Base-by-base conservation (phyloP, 164 flowering plant genomes). In the Umbilicus rupestris region DNA sequence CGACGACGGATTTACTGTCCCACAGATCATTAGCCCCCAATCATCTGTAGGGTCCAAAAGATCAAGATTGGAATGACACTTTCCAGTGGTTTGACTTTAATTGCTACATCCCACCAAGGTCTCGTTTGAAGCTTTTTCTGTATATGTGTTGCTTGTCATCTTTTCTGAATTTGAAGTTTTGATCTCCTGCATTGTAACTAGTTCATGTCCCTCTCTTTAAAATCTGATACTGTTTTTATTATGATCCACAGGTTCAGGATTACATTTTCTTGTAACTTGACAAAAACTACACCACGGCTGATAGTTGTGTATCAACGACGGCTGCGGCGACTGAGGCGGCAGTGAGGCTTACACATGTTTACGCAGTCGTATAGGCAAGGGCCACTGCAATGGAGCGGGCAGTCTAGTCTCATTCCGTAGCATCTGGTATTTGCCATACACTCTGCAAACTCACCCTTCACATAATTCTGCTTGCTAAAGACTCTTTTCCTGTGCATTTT, bases 311-410 rank as follows among this genome's bases (percentile, higher is more conserved):
- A 24, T 52, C 30, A 52, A 24, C 12, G 58, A 30, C 30, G 14
- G 12, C 16, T 22, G 57, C 57, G 69, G 69, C 45, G 31, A 22
- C 74, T 77, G n/a, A n/a, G n/a, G 6, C 63, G 76, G 69, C 92
- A 85, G 39, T 84, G 85, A 71, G 88, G 83, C 42, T 81, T 80
- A 84, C 93, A 87, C 84, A 82, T 82, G 45, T 79, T 63, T 0
- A 50, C 74, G 65, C 90, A 87, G 66, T 87, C 90, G 55, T 83
- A 87, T 64, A 78, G 76, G 73, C 90, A 87, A 65, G 80, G 78
- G 0, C 90, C 90, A 33, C 85, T 84, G 52, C 94, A 87, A 50
- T 87, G 88, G 28, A 84, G 84, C 14, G 94, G 94, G 44, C 90
- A 85, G 29, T 84, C 88, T 68, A 87, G 62, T 65, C 80, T 87